A percentile compares a stretch with the other conserved stretches of the same genome.
Evolutionary conservation across 306 rosid genomes (phyloP).

Genomic region (Lathyrus tuberosus): DNA sequence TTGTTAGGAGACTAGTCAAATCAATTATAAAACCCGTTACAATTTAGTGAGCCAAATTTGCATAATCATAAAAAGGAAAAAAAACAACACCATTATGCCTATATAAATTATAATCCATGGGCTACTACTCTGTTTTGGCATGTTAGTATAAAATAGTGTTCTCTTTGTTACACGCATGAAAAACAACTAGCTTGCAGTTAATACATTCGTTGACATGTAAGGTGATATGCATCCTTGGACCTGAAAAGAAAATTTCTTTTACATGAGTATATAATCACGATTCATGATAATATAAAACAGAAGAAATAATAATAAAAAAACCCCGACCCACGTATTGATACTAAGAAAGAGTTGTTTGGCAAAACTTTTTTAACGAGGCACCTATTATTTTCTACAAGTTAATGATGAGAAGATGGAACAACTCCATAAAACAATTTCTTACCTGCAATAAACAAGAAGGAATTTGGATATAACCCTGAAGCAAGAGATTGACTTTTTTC

Average conservation of each 20-base stretch:
- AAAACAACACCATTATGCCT: too few species aligned
- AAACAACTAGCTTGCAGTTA: constrained; percentile 53
- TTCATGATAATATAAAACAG: background rate
- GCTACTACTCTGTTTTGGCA: too few species aligned
- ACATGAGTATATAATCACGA: constrained; percentile 25
- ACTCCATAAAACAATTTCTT: constrained; percentile 38
- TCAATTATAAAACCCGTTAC: too few species aligned
- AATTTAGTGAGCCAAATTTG: too few species aligned
- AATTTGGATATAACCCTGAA: constrained; percentile 83
- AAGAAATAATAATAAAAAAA: background rate
- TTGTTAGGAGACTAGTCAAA: too few species aligned
- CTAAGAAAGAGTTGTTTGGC: background rate
- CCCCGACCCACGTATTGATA: background rate
- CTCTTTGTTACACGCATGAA: too few species aligned
- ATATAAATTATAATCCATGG: too few species aligned
- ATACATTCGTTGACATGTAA: constrained; percentile 63
- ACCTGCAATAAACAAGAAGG: constrained; percentile 86
- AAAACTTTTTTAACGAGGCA: constrained; percentile 2
- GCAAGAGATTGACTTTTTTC: constrained; percentile 71
- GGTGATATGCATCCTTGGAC: constrained; percentile 79
- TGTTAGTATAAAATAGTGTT: too few species aligned
- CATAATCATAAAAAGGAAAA: too few species aligned
- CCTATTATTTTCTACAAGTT: constrained; percentile 22
- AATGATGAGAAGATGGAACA: constrained; percentile 30
- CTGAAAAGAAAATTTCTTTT: constrained; percentile 47